Conservation (phyloP, 768 basidiomycete genomes). For the Hygrocybe coccinea region DNA sequence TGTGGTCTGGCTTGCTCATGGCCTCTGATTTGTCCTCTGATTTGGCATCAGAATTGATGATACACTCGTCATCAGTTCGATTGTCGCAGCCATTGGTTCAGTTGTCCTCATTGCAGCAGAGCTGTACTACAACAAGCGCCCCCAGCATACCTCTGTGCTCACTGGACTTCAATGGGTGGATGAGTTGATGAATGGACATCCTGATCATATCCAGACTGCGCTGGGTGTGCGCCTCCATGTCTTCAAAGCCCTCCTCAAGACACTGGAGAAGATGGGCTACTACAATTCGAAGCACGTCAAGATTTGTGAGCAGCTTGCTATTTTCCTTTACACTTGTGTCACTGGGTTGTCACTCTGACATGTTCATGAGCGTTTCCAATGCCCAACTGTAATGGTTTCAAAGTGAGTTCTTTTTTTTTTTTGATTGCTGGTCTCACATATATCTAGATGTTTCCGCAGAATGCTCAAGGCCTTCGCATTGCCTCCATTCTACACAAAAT, state of each 20-base stretch:
- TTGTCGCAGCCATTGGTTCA: not conserved
- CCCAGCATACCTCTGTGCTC: conserved; percentile 13
- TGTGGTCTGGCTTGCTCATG: too few relatives aligned
- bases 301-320: conserved; percentile 10
- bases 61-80: not conserved
- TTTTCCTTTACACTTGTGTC: too few relatives aligned
- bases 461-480: conserved; percentile 11
- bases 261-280: conserved; percentile 17
- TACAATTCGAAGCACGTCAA: conserved; percentile 24
- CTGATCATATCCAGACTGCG: conserved; percentile 6
- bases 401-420: conserved; percentile 2
- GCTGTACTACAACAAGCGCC: not conserved
- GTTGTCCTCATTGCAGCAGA: not conserved
- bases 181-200: conserved; percentile 18
- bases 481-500: conserved; percentile 15
- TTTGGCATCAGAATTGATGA: too few relatives aligned
- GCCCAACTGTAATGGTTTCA: conserved; percentile 9
- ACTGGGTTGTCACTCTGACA: too few relatives aligned
- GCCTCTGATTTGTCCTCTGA: too few relatives aligned
- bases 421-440: not conserved
- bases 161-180: conserved; percentile 17
- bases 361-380: too few relatives aligned
- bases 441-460: conserved; percentile 12
- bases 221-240: not conserved
- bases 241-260: not conserved